Evolutionary conservation across 495 filamentous ascomycete species (phyloP).

Genomic region (Lophiostoma macrostomum): DNA sequence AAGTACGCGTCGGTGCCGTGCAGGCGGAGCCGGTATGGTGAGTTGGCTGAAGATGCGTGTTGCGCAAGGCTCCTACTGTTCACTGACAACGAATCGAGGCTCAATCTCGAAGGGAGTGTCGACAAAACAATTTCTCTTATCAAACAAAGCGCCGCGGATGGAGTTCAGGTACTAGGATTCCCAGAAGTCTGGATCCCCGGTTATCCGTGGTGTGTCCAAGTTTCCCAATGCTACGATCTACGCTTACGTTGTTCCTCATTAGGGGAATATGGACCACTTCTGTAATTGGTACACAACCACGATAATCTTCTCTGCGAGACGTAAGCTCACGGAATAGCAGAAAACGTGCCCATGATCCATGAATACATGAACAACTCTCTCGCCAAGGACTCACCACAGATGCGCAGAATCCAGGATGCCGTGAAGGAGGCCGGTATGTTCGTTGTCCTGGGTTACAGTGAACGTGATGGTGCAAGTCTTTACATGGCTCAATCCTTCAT

Average conservation of each 20-base stretch:
- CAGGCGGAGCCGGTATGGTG: conserved; percentile 20
- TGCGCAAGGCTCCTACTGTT: too few species aligned
- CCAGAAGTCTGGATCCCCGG: conserved; percentile 45
- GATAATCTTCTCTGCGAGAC: conserved; percentile 1
- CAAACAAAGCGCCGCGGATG: conserved; percentile 34
- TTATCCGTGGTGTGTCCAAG: conserved; percentile 38
- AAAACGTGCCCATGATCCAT: conserved; percentile 24
- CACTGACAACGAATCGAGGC: too few species aligned
- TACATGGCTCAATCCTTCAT: conserved; percentile 31
- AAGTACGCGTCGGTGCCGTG: conserved; percentile 14
- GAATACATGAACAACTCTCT: conserved; percentile 40
- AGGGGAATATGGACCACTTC: conserved; percentile 32
- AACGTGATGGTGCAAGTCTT: conserved; percentile 14
- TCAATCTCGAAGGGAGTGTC: conserved; percentile 38
- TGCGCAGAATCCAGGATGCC: conserved; percentile 35
- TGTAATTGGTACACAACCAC: conserved; percentile 14
- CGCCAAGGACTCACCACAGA: conserved; percentile 36
- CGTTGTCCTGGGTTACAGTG: conserved; percentile 29
- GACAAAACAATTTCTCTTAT: conserved; percentile 39
- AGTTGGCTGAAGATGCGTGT: conserved; percentile 37
- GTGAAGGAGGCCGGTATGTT: conserved; percentile 33
- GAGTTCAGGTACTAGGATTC: conserved; percentile 39
- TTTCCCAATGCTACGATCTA: not conserved
- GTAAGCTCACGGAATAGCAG: too few species aligned
- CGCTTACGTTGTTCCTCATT: not conserved